Percentiles rank a stretch among this genome's conserved stretches.
phyloP scores from a whole-genome alignment of 2,329 filamentous ascomycete species.

The Aspergillus fructus region DNA sequence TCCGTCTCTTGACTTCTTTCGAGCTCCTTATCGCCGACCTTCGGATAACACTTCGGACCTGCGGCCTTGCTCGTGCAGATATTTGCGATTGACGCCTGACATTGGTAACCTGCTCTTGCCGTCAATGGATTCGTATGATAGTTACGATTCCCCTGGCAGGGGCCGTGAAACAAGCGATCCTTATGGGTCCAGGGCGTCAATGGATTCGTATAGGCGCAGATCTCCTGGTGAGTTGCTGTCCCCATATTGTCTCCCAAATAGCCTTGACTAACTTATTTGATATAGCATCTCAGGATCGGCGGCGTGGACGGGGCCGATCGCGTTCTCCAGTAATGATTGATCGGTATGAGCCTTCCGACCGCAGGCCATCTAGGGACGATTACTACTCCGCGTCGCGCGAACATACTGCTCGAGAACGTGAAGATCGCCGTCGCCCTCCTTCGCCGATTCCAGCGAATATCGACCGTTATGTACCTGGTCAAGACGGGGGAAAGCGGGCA shows the following conservation, averaged over 20 bases:
- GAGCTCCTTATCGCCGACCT: neutral
- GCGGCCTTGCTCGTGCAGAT: neutral
- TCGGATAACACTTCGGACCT: neutral
- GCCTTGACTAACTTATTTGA: neutral
- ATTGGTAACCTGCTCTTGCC: too few species aligned
- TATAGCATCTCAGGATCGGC: constrained; percentile 42
- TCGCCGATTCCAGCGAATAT: constrained; percentile 60
- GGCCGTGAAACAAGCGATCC: constrained; percentile 42
- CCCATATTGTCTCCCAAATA: neutral
- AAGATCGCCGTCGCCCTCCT: constrained; percentile 57
- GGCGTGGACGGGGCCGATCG: constrained; percentile 52
- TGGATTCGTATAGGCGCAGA: constrained; percentile 46
- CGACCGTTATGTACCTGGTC: constrained; percentile 65
- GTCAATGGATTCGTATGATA: constrained; percentile 49
- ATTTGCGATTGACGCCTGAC: neutral
- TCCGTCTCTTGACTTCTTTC: neutral
- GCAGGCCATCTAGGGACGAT: constrained; percentile 56
- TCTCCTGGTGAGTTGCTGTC: constrained; percentile 44
- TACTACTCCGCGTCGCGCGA: constrained; percentile 51
- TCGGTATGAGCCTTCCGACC: constrained; percentile 60
- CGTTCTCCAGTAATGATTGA: constrained; percentile 63
- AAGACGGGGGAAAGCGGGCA: constrained; percentile 55
- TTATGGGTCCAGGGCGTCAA: constrained; percentile 30
- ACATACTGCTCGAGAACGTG: constrained; percentile 51
- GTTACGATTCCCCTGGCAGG: constrained; percentile 46